Evolutionary conservation across 2,329 filamentous ascomycete genomes (phyloP).

Genomic region (Metarhizium brunneum): DNA sequence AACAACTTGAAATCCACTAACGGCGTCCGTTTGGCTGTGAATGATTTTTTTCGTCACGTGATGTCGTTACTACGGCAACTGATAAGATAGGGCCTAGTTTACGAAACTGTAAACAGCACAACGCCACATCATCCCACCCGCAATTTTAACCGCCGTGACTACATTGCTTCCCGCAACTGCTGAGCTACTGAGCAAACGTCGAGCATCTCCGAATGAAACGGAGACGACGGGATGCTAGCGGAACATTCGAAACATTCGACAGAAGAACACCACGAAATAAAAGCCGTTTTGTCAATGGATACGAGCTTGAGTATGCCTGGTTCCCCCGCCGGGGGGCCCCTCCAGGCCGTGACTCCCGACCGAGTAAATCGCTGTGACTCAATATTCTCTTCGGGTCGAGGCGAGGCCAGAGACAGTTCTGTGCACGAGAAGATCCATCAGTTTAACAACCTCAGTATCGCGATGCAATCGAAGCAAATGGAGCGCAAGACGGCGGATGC

Average conservation of each 20-base stretch:
- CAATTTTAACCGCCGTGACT: neutral
- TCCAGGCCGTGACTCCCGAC: conserved; percentile 54
- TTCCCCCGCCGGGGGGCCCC: conserved; percentile 43
- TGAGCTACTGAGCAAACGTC: neutral
- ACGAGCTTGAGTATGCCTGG: conserved; percentile 38
- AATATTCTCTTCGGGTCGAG: conserved; percentile 25
- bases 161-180: neutral
- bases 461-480: conserved; percentile 49
- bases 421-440: conserved; percentile 62
- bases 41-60: conserved; percentile 12
- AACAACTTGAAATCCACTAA: too few species aligned
- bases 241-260: neutral
- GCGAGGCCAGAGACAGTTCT: conserved; percentile 44
- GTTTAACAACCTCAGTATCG: conserved; percentile 60
- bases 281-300: conserved; percentile 27
- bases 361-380: conserved; percentile 44
- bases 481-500: conserved; percentile 58
- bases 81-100: neutral
- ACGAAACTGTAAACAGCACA: conserved; percentile 9
- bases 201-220: neutral
- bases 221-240: neutral
- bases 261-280: neutral
- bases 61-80: conserved; percentile 9
- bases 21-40: neutral
- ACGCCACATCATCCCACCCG: conserved; percentile 3